Evolutionary conservation across 352 stramenopile genomes (phyloP).

Genomic region (Phytophthora pistaciae): DNA sequence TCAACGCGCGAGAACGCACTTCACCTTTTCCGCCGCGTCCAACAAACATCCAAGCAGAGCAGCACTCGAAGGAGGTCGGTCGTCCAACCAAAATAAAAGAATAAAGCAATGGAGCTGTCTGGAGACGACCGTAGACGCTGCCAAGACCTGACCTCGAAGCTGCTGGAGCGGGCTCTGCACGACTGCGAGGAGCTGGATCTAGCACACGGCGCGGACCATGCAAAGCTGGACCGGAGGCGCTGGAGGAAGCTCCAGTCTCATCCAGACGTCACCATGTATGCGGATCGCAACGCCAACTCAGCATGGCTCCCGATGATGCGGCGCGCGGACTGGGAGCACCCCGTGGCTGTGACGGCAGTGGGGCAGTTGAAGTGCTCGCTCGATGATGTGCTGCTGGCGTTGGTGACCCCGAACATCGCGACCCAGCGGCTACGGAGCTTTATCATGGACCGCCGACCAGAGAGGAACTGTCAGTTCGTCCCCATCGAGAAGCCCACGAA

Average conservation of each 20-base stretch:
- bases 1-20: constrained; percentile 1
- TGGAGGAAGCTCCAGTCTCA: constrained; percentile 37
- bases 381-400: constrained; percentile 25
- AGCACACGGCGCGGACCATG: constrained; percentile 1
- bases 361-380: constrained; percentile 25
- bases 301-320: constrained; percentile 29
- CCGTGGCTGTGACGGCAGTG: constrained; percentile 22
- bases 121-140: constrained; percentile 16
- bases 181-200: constrained; percentile 28
- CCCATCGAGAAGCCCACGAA: constrained; percentile 15
- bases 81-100: too few relatives aligned
- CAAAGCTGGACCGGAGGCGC: constrained; percentile 13
- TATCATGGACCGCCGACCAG: constrained; percentile 17
- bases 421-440: constrained; percentile 24
- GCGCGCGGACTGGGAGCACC: constrained; percentile 24
- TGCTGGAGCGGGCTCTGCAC: constrained; percentile 27
- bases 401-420: constrained; percentile 20
- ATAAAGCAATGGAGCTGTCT: constrained; percentile 12
- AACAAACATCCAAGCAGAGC: background rate
- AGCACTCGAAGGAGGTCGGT: background rate
- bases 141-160: constrained; percentile 27
- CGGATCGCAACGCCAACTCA: constrained; percentile 23
- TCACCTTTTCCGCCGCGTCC: constrained; percentile 1
- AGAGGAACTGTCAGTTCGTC: constrained; percentile 13
- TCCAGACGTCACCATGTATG: constrained; percentile 27